Percentiles rank a stretch among this genome's conserved stretches.
Evolutionary conservation across 2,329 filamentous ascomycete species (phyloP).

Genomic region (Chaetomium globosum): DNA sequence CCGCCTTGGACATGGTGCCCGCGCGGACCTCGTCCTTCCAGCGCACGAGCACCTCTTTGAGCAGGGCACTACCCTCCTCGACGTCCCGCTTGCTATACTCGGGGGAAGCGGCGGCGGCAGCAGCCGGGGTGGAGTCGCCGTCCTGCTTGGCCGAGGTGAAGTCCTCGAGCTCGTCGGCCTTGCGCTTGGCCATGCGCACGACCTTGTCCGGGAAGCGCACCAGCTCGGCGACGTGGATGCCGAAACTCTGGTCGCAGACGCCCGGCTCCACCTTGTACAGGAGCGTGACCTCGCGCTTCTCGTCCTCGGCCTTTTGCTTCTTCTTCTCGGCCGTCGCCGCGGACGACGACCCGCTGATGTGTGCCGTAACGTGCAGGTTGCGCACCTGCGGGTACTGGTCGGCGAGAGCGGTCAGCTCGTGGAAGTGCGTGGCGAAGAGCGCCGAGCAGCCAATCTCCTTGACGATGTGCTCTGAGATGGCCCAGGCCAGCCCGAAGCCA

Average conservation of each 20-base stretch:
- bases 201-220: slow-evolving; percentile 97
- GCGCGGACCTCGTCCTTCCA: slow-evolving; percentile 79
- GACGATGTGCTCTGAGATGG: slow-evolving; percentile 96
- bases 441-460: slow-evolving; percentile 92
- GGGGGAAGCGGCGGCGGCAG: slow-evolving; percentile 46
- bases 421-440: slow-evolving; percentile 97
- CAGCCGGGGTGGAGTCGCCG: slow-evolving; percentile 45
- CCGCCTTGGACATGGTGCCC: slow-evolving; percentile 64
- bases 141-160: slow-evolving; percentile 75
- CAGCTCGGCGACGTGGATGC: slow-evolving; percentile 96
- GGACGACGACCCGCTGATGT: slow-evolving; percentile 63
- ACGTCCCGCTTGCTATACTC: slow-evolving; percentile 81
- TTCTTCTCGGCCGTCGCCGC: background rate
- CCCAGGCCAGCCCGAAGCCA: slow-evolving; percentile 98
- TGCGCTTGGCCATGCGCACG: slow-evolving; percentile 97
- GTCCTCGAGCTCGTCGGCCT: slow-evolving; percentile 96
- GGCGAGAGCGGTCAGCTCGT: slow-evolving; percentile 89
- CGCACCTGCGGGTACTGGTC: slow-evolving; percentile 85
- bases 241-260: slow-evolving; percentile 95
- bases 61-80: slow-evolving; percentile 79
- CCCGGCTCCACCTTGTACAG: slow-evolving; percentile 96
- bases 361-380: slow-evolving; percentile 94
- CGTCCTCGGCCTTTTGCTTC: slow-evolving; percentile 33
- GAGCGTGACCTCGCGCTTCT: slow-evolving; percentile 84
- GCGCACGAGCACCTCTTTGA: slow-evolving; percentile 78